These are phyloP conservation scores for Xylaria sp. DNA, from an alignment of 2,329 filamentous ascomycete species.

Conservation along the genomic window DNA sequence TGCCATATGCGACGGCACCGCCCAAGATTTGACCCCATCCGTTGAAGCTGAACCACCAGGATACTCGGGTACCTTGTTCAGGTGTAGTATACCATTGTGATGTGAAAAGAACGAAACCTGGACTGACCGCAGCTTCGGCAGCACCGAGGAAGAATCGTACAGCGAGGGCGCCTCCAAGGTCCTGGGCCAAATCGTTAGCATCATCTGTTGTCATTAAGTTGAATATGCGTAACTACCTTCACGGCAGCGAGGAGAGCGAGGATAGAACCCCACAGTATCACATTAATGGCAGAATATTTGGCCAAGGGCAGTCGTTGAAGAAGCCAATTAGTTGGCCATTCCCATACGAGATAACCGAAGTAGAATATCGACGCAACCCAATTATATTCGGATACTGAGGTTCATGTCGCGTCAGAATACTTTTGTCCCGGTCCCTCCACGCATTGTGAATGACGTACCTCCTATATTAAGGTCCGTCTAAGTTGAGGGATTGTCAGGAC, in stretches of 20 bases:
- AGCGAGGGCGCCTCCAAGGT: slow-evolving; percentile 52
- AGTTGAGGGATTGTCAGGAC: background rate
- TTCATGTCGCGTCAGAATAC: slow-evolving; percentile 53
- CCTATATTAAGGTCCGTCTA: slow-evolving; percentile 38
- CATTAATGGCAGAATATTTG: slow-evolving; percentile 72
- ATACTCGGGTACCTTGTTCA: slow-evolving; percentile 46
- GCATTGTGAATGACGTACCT: slow-evolving; percentile 32
- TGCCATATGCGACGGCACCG: slow-evolving; percentile 54
- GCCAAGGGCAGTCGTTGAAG: slow-evolving; percentile 72
- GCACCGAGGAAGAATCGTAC: slow-evolving; percentile 55
- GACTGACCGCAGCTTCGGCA: slow-evolving; percentile 51
- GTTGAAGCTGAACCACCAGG: slow-evolving; percentile 48
- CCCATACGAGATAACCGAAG: slow-evolving; percentile 64
- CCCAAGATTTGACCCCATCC: slow-evolving; percentile 54
- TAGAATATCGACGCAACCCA: slow-evolving; percentile 64
- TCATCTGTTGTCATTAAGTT: background rate
- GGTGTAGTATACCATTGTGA: slow-evolving; percentile 49
- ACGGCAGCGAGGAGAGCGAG: slow-evolving; percentile 49
- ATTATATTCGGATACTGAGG: slow-evolving; percentile 38
- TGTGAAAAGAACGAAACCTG: slow-evolving; percentile 48
- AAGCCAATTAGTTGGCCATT: slow-evolving; percentile 73
- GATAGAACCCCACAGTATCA: slow-evolving; percentile 68
- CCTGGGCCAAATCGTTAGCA: slow-evolving; percentile 28
- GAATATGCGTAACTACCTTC: slow-evolving; percentile 31
- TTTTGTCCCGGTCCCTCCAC: background rate